Evolutionary conservation across 192 early-diverging fungal species (phyloP), one percentile per base, ranked within the genome.

Genomic region (Radiomyces spectabilis): DNA sequence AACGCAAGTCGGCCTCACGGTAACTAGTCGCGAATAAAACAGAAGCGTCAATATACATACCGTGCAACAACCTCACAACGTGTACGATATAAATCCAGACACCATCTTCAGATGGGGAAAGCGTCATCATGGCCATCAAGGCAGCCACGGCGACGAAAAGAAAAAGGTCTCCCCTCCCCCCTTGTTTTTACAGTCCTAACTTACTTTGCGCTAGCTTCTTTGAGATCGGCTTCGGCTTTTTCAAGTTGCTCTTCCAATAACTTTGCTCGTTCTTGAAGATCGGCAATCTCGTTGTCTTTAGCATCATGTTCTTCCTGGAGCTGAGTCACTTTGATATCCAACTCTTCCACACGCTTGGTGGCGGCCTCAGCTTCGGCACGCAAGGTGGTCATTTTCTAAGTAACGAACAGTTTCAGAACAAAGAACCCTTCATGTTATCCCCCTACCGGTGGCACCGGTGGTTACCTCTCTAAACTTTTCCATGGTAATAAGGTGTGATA

Each of bases 1-100:
- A 78, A 64, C 79, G 77, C 42, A 96, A 77, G 68, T 94, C 91
- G 54, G 88, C 78, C 46, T 78, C 68, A 52, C 51, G 55, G 57
- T 51, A 70, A 26, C 67, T 69, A 51, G n/a, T n/a, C n/a, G n/a
- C 10, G 4, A 41, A 37, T 46, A 44, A 39, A 26, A 32, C 22
- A 41, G 8, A 5, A 30, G n/a, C 16, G 13, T 33, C n/a, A 31
- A 18, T 42, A 51, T 21, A 39, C 16, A 32, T 19, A 25, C 12
- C 8, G 9, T 6, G 9, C 21, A 15, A 40, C 39, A 18, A 8
- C 3, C 2, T 32, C 8, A 13, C 29, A 19, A 0, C 0, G 5
- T 45, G 1, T 24, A 19, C 43, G 5, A 21, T 31, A 5, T 33
- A n/a, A 19, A 50, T 15, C 30, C 18, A 50, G 9, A n/a, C 27